Evolutionary conservation across 2,329 filamentous ascomycete genomes (phyloP).

Genomic region (Periconia sp.): DNA sequence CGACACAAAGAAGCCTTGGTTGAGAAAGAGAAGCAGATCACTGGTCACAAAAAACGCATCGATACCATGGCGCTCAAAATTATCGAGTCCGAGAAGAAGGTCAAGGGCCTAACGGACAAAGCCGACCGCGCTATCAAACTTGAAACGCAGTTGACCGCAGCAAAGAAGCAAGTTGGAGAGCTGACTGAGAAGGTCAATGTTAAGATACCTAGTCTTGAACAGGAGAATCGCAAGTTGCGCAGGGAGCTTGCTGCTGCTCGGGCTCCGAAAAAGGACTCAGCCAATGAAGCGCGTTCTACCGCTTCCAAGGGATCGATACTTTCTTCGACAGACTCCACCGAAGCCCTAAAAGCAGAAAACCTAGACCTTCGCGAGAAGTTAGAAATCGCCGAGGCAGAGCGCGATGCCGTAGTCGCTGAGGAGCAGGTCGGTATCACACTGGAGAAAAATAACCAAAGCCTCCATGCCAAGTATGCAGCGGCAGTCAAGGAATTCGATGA

Average conservation of each 20-base stretch:
- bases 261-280: too few relatives aligned
- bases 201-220: neutral
- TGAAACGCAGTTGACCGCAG: neutral
- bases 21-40: too few relatives aligned
- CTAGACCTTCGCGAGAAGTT: neutral
- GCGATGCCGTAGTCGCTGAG: neutral
- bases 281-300: too few relatives aligned
- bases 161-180: neutral
- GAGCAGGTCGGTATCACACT: neutral
- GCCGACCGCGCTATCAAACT: neutral
- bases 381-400: neutral
- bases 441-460: neutral
- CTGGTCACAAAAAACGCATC: too few relatives aligned
- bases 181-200: neutral
- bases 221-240: neutral
- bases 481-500: neutral
- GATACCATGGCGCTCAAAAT: neutral
- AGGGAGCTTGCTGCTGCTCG: neutral
- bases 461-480: neutral
- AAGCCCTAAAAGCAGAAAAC: neutral
- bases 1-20: too few relatives aligned
- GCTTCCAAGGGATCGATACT: neutral
- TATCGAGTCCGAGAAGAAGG: neutral
- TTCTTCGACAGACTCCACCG: neutral
- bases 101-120: neutral